A percentile compares a stretch with the other conserved stretches of the same genome.
phyloP scores from a whole-genome alignment of 345 rosid species.

The Rhizophora apiculata region DNA sequence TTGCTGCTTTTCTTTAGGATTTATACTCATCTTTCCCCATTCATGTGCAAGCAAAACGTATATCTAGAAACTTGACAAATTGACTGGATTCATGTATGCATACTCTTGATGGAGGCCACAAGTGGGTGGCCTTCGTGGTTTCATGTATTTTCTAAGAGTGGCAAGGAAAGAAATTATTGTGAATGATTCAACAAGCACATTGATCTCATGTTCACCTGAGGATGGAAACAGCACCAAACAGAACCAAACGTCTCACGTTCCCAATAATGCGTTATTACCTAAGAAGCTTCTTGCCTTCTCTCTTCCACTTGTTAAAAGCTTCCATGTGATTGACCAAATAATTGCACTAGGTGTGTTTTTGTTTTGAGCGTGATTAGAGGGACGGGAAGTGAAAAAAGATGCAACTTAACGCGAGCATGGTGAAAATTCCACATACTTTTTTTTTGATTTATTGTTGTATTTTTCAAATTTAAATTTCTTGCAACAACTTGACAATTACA shows the following conservation, averaged over 20 bases:
- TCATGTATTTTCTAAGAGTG: background rate
- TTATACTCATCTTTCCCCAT: background rate
- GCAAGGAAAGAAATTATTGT: background rate
- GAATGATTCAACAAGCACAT: background rate
- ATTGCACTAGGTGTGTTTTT: no score
- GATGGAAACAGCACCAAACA: background rate
- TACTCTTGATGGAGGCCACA: no score
- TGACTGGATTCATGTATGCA: background rate
- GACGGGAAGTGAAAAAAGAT: no score
- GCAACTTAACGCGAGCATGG: no score
- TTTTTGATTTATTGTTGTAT: no score
- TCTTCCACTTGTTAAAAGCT: background rate
- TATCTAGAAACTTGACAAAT: slow-evolving; percentile 11
- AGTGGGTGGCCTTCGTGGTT: no score
- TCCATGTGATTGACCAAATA: no score
- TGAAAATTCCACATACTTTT: no score
- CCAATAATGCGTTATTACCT: no score
- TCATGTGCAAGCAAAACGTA: slow-evolving; percentile 18
- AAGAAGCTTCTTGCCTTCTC: background rate
- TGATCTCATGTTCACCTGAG: background rate
- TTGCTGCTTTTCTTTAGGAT: background rate
- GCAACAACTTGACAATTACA: no score
- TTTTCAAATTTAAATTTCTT: no score
- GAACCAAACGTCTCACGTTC: background rate
- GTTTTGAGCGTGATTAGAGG: no score